Percentiles rank a stretch among this genome's conserved stretches.
These are phyloP conservation scores for Entamoeba dispar DNA, from an alignment of 208 protist genomes.

Conservation along the genomic window DNA sequence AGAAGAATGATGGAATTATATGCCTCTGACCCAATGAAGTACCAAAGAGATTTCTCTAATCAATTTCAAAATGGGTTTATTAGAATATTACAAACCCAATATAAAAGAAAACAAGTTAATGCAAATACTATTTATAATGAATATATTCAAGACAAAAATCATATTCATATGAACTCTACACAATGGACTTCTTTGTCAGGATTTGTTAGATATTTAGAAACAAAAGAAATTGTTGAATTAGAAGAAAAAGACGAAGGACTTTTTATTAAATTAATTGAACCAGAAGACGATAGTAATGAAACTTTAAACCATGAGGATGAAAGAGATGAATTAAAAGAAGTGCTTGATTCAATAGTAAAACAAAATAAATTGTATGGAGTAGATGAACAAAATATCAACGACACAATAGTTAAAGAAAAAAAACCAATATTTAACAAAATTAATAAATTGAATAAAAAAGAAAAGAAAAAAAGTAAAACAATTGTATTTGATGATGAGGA, in stretches of 20 bases:
- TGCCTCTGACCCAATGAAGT: conserved; percentile 31
- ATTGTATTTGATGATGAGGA: background rate
- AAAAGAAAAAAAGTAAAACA: background rate
- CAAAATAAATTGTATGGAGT: background rate
- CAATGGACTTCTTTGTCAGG: conserved; percentile 41
- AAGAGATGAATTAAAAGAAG: background rate
- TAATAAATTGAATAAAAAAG: background rate
- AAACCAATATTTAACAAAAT: background rate
- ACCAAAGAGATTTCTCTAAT: conserved; percentile 43
- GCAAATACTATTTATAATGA: conserved; percentile 48
- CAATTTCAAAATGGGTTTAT: conserved; percentile 52
- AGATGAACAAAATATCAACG: background rate
- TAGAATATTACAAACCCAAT: conserved; percentile 24
- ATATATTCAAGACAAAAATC: conserved; percentile 48
- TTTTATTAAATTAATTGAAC: background rate
- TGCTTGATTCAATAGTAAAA: background rate
- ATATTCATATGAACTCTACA: conserved; percentile 55
- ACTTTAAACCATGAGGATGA: background rate
- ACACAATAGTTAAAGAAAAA: background rate
- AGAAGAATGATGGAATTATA: conserved; percentile 53
- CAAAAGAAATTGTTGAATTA: conserved; percentile 15
- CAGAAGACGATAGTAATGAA: background rate
- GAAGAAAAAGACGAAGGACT: background rate
- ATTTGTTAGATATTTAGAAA: conserved; percentile 54
- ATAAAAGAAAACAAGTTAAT: background rate